Evolutionary conservation across 2,329 filamentous ascomycete genomes (phyloP), one percentile per base, ranked within the genome.

Genomic region (Cladophialophora chaetospira): DNA sequence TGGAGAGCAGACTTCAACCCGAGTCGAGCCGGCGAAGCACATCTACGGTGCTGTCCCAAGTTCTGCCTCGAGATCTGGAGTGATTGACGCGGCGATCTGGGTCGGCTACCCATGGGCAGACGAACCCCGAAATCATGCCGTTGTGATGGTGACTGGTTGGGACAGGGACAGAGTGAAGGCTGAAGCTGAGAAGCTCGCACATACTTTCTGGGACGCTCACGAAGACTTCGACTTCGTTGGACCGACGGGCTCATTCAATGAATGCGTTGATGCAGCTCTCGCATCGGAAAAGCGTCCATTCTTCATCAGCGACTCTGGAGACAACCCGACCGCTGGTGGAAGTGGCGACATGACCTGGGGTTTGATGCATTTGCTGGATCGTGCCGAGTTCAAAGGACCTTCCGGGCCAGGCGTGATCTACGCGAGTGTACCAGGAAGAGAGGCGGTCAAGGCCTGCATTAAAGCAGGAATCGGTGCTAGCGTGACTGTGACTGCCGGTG

Each of bases 261-360:
- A 51, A 43, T 51, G 48, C 25, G n/a, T 51, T 11, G 48, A 43
- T 15, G 36, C 35, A 11, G 48, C 36, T n/a, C 10, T 51, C 9
- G 17, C n/a, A 51, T 51, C 48, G 2, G 19, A 43, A n/a, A 43
- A 51, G 21, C 36, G 21, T 42, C 48, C 48, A 3, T 51, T 51
- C 48, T 51, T 51, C 35, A 43, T 51, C 36, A 51, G 36, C 36
- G 48, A 51, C 23, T 51, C 48, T 1, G 36, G 48, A 21, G 36
- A 51, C 36, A 51, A 51, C 35, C 48, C 48, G 8, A 51, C 48
- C 5, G 48, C 48, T 8, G 48, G 48, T 10, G 36, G 48, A 29
- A 51, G 48, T 25, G 36, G 48, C 9, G 48, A 51, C 11, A 51
- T 51, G 48, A 51, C 48, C 15, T 51, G 36, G 48, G 48, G 36